Conservation (phyloP, 306 rosid species). For the Prunus salicina region DNA sequence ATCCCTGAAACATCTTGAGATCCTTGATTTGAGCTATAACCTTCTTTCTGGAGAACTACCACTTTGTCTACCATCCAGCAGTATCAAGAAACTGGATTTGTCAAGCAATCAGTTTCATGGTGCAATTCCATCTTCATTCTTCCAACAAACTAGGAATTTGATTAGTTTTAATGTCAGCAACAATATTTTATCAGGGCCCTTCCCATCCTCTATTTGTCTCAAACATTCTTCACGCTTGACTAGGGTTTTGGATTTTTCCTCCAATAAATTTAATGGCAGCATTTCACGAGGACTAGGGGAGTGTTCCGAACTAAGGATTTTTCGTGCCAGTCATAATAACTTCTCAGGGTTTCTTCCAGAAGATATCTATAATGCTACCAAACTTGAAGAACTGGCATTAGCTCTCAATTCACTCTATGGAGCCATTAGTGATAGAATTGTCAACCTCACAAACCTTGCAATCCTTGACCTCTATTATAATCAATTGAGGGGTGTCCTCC, state of each 20-base stretch:
- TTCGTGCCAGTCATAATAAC: background rate
- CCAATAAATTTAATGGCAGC: background rate
- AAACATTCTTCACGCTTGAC: background rate
- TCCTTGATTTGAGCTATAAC: no score
- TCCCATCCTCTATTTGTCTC: no score
- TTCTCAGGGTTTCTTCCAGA: background rate
- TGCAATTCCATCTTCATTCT: no score
- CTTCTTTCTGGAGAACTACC: no score
- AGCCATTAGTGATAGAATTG: background rate
- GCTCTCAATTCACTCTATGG: background rate
- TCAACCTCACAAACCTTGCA: background rate
- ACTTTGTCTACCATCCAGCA: no score
- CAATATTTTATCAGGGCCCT: fast-evolving
- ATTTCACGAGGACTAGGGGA: no score
- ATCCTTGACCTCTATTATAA: background rate
- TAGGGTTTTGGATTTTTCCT: background rate
- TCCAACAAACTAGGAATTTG: no score
- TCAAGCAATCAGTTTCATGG: no score
- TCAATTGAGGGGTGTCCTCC: background rate
- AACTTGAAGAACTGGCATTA: background rate
- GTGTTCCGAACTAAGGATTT: background rate
- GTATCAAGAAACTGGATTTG: no score
- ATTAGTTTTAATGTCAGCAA: no score
- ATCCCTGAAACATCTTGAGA: no score
- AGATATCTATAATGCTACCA: background rate